Evolutionary conservation across 1,284 basidiomycete species (phyloP), one percentile per base, ranked within the genome.

Genomic region (Ceratobasidium sp.): DNA sequence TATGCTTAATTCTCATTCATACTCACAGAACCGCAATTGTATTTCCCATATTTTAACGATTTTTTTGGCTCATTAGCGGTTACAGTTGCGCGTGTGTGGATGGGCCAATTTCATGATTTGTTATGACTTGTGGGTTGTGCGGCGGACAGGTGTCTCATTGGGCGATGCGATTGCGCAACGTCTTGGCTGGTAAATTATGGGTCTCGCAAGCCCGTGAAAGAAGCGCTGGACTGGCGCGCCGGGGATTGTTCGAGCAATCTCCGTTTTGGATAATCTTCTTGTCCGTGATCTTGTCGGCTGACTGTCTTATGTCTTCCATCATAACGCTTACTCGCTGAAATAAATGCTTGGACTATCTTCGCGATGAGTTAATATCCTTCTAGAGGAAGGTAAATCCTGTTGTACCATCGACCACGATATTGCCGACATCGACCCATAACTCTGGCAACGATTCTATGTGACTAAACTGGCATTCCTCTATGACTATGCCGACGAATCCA

Each of bases 201-300:
- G n/a, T n/a, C n/a, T 36, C 33, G 11, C 33, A 36, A 36, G 33
- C 5, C 33, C 11, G 11, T 4, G 33, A 36, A 36, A 36, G 33
- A 11, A 11, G 4, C 33, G 4, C 33, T 36, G 33, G 11, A 21
- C 14, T 50, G 11, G 21, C 16, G 36, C 33, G 11, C 62, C 62
- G 62, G 62, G 39, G 54, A 66, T 66, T 54, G 52, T 46, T 66
- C 62, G 62, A 66, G 33, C 62, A 66, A 66, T 54, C 62, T 29
- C 62, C 62, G 62, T 30, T 39, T n/a, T 25, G 41, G 9, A n/a
- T 25, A 16, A 7, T 25, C 42, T 16, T n/a, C 21, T 50, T 52
- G 21, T n/a, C 42, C 42, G 33, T 50, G 47, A 16, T 39, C 23
- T 54, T n/a, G 41, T 66, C 62, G 62, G 62, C 50, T 66, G 62